These are phyloP conservation scores for Entophlyctis helioformis DNA, from an alignment of 192 early-diverging fungal species.

Conservation along the genomic window DNA sequence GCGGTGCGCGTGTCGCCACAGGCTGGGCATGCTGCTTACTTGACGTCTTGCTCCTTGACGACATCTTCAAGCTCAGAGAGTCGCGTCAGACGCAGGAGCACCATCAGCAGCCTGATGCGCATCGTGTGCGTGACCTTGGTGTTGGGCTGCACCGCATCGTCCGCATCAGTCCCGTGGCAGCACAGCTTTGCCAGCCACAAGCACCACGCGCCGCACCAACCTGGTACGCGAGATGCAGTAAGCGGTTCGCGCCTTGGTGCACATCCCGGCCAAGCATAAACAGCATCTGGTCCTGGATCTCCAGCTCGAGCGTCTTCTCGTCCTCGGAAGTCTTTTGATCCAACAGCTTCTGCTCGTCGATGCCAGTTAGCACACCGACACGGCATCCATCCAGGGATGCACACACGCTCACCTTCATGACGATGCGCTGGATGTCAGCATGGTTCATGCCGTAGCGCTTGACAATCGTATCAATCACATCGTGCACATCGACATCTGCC, in stretches of 20 bases:
- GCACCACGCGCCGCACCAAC: no score
- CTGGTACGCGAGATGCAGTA: no score
- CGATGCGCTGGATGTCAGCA: conserved; percentile 11
- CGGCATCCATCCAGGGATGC: not conserved
- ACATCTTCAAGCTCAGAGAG: conserved; percentile 18
- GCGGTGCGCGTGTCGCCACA: not conserved
- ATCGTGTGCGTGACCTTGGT: no score
- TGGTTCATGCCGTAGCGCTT: conserved; percentile 22
- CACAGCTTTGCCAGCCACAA: no score
- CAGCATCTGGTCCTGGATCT: conserved; percentile 23
- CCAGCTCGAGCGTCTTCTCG: conserved; percentile 4
- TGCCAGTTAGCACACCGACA: not conserved
- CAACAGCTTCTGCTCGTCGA: not conserved
- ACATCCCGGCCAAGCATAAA: conserved; percentile 30
- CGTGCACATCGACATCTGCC: conserved; percentile 17
- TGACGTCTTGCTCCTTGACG: conserved; percentile 13
- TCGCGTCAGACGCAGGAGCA: conserved; percentile 33
- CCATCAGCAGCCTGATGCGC: no score
- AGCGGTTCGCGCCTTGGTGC: conserved; percentile 9
- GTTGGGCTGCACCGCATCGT: no score
- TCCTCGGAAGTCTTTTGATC: conserved; percentile 1
- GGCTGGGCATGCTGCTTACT: not conserved
- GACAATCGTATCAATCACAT: conserved; percentile 23
- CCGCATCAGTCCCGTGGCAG: no score
- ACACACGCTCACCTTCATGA: conserved; percentile 15